Evolutionary conservation across 225 moss, liverwort and hornwort species (phyloP), one percentile per base, ranked within the genome.

Genomic region (Physcomitrellopsis africana): DNA sequence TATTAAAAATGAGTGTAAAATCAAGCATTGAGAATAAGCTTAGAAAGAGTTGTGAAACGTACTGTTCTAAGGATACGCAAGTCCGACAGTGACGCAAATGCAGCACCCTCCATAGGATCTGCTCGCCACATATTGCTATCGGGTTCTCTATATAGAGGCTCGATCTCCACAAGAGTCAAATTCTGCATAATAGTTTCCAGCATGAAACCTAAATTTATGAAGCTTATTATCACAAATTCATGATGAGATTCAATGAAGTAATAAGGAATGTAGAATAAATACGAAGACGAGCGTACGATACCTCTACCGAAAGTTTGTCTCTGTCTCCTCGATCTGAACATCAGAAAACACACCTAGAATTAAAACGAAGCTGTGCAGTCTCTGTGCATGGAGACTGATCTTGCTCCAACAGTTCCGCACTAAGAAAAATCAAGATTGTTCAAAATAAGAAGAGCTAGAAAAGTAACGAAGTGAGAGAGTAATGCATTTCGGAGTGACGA

Each of bases 71-170:
- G 78, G 58, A 90, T 78, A 57, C 87, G 90, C 70, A 92, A 81
- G 26, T 74, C 67, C 15, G 84, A 76, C 78, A 92, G 75, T 17
- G 90, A 89, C 44, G 87, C 83, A 82, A 92, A 92, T 41, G 92
- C 92, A 69, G 92, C 86, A 65, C 86, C 58, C 75, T 92, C 92
- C 92, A 92, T 92, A 12, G 90, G 88, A 80, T 92, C 92, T 51
- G 90, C 81, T 75, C 86, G 77, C 92, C 92, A 92, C 9, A 86
- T 71, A 29, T 83, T 74, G 76, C 90, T 83, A 15, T 88, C 83
- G 27, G 77, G 79, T 54, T 87, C 86, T 75, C 79, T 91, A 73
- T 84, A 92, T 0, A 92, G 75, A 72, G 92, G 90, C 79, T 92
- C 92, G 46, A 92, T 77, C 80, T 92, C 92, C 80, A 92, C 92